These are phyloP conservation scores for Hymenoscyphus fructigenus DNA, from an alignment of 2,329 filamentous ascomycete genomes.

Conservation along the genomic window DNA sequence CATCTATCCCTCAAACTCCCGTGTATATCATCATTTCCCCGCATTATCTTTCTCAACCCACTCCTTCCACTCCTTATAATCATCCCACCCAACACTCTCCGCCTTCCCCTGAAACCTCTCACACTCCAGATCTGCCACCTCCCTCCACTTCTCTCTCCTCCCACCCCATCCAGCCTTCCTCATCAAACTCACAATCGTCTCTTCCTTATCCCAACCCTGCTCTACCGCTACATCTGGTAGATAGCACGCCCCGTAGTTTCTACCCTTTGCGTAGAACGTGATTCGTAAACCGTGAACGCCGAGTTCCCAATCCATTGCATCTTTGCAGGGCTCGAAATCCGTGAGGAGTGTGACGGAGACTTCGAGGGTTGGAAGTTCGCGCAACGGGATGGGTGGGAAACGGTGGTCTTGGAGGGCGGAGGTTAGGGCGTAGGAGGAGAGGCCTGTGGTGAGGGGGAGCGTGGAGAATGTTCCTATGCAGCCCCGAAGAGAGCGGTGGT, in stretches of 20 bases:
- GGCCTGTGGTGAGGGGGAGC: constrained; percentile 68
- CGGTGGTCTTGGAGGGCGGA: constrained; percentile 67
- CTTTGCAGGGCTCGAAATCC: constrained; percentile 73
- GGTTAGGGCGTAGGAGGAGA: constrained; percentile 79
- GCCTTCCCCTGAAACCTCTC: constrained; percentile 87
- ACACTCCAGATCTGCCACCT: constrained; percentile 71
- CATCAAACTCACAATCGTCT: constrained; percentile 87
- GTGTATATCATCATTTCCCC: constrained; percentile 5
- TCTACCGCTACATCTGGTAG: constrained; percentile 88
- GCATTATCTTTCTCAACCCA: constrained; percentile 52
- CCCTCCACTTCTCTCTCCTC: constrained; percentile 64
- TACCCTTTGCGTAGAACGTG: constrained; percentile 71
- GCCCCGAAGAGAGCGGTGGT: constrained; percentile 63
- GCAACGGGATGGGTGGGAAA: constrained; percentile 54
- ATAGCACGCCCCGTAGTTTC: constrained; percentile 82
- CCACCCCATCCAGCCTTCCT: constrained; percentile 92
- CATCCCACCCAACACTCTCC: constrained; percentile 65
- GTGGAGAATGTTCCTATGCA: constrained; percentile 95
- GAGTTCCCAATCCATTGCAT: constrained; percentile 80
- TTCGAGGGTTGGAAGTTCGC: constrained; percentile 58
- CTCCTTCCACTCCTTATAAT: constrained; percentile 77
- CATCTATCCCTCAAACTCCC: constrained; percentile 2
- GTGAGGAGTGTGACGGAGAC: constrained; percentile 80
- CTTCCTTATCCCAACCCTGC: constrained; percentile 93
- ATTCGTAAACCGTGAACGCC: constrained; percentile 87